Base-by-base conservation (phyloP, 176 grass and related monocot species). In the Zoysia pacifica region DNA sequence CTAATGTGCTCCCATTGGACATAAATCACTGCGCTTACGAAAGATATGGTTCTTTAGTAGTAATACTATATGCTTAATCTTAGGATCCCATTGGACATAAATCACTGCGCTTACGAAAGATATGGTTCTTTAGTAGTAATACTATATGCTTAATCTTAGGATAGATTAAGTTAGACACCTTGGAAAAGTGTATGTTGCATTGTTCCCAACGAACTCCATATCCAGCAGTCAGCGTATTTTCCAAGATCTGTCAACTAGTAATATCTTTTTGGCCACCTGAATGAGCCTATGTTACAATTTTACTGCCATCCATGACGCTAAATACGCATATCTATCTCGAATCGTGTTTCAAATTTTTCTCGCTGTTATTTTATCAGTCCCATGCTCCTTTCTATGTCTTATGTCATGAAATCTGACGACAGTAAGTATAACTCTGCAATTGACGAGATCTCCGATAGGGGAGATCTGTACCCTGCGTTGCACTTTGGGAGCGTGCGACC, bases 331-430 rank as follows among this genome's bases (percentile, higher is more conserved):
- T 80, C 86, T 75, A 74, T 83, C 63, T 88, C 4, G 65, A 70
- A 56, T 49, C 16, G 70, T 11, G 41, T 84, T 54, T 79, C 16
- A 5, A 9, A 52, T 47, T 79, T 56, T n/a, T 40, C 49, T 11
- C 1, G 53, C 16, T n/a, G 39, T 69, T 78, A 55, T 47, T 58
- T 1, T 76, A 86, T 20, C 69, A 11, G 0, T 74, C 44, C 12
- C 40, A 43, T 74, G 63, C 45, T 67, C 51, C 71, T 81, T 89
- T 70, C 71, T 9, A 84, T 75, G 81, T 28, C 71, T 77, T 36
- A 40, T 89, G 77, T 76, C 82, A 81, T 59, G 82, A 63, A 89
- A 76, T 81, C 82, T 76, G 48, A 81, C 71, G 82, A 89, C 82
- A 84, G 56, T 28, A 71, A 81, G 82, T 81, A 84, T 63, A 55